These are phyloP conservation scores for Cystobasidium ongulense DNA, from an alignment of 768 basidiomycete species.

Conservation along the genomic window DNA sequence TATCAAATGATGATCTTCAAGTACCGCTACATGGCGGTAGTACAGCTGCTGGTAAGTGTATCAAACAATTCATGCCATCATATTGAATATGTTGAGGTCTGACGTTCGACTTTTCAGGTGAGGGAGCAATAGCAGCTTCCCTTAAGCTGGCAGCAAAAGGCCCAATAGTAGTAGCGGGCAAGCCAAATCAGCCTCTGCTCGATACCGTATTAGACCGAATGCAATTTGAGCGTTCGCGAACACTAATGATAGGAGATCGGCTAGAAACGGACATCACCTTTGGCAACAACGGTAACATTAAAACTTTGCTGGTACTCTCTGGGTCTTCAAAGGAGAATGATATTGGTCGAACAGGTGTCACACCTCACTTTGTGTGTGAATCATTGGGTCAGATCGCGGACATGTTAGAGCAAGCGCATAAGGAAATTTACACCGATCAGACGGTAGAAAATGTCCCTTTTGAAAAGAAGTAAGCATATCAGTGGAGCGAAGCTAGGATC, in stretches of 20 bases:
- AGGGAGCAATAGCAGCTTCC: slow-evolving; percentile 26
- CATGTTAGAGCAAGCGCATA: slow-evolving; percentile 21
- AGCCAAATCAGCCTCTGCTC: slow-evolving; percentile 23
- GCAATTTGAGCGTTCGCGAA: slow-evolving; percentile 70
- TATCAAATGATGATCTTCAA: slow-evolving; percentile 27
- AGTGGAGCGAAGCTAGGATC: neutral
- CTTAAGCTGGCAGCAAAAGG: slow-evolving; percentile 24
- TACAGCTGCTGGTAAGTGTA: slow-evolving; percentile 20
- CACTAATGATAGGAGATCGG: slow-evolving; percentile 91
- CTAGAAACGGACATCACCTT: slow-evolving; percentile 89
- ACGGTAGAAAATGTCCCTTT: neutral
- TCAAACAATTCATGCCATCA: no score
- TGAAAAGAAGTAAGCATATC: neutral
- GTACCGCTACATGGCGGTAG: slow-evolving; percentile 25
- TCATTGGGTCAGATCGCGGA: slow-evolving; percentile 68
- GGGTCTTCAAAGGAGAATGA: slow-evolving; percentile 69
- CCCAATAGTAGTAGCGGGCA: slow-evolving; percentile 22
- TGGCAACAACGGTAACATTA: slow-evolving; percentile 70
- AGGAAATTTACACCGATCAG: neutral
- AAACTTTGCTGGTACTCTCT: slow-evolving; percentile 75
- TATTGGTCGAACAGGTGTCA: slow-evolving; percentile 59
- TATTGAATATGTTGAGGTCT: neutral
- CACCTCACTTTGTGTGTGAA: slow-evolving; percentile 69
- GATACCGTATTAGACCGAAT: slow-evolving; percentile 52
- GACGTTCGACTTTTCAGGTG: slow-evolving; percentile 1